Percentiles rank a stretch among this genome's conserved stretches.
phyloP scores from a whole-genome alignment of 441 rosid species.

The Pelargonium citronellum region DNA sequence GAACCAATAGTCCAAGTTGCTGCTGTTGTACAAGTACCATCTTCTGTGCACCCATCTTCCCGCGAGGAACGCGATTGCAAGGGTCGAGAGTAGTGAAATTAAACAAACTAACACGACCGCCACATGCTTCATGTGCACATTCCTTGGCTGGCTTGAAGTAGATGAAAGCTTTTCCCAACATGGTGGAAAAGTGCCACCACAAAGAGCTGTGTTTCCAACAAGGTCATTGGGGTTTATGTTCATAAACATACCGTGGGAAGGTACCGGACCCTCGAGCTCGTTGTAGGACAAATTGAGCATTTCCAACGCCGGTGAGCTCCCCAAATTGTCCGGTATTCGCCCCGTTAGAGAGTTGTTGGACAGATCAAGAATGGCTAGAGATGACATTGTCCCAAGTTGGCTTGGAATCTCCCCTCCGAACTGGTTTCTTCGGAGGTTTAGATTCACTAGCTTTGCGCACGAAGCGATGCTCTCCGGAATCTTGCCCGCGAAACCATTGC shows the following conservation, averaged over 20 bases:
- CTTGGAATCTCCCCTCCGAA: conserved; percentile 45
- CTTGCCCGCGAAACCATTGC: conserved; percentile 52
- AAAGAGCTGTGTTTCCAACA: conserved; percentile 53
- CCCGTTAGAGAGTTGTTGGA: conserved; percentile 64
- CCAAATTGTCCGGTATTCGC: conserved; percentile 43
- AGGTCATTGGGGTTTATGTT: conserved; percentile 58
- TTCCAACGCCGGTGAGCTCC: conserved; percentile 63
- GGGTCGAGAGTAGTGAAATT: conserved; percentile 32
- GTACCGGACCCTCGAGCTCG: conserved; percentile 56
- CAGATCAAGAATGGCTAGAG: conserved; percentile 61
- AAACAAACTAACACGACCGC: conserved; percentile 45
- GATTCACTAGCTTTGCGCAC: conserved; percentile 54
- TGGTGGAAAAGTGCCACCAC: conserved; percentile 50
- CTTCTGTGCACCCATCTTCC: conserved; percentile 49
- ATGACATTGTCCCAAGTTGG: conserved; percentile 50
- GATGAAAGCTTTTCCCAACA: conserved; percentile 31
- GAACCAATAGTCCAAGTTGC: conserved; percentile 39
- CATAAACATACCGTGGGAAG: conserved; percentile 43
- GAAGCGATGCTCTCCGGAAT: conserved; percentile 55
- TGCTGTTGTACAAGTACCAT: conserved; percentile 54
- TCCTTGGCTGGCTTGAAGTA: conserved; percentile 22
- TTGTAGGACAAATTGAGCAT: conserved; percentile 61
- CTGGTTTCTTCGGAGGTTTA: conserved; percentile 49
- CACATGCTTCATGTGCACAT: conserved; percentile 45
- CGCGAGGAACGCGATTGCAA: conserved; percentile 37